Evolutionary conservation across 2,329 filamentous ascomycete species (phyloP), one percentile per base, ranked within the genome.

Genomic region (Geosmithia morbida): DNA sequence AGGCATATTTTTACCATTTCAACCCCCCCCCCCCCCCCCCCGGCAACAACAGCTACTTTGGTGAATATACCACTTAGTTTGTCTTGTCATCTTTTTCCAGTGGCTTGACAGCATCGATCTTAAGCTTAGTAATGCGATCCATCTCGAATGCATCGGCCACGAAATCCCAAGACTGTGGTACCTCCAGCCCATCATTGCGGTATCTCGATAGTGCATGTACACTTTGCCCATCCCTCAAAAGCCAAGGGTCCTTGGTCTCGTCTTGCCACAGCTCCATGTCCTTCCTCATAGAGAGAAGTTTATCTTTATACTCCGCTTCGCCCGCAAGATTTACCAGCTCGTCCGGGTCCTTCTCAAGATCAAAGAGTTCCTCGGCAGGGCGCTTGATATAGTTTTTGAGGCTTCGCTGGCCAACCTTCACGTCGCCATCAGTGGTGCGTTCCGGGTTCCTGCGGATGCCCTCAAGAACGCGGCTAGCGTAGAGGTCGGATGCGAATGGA

Each of bases 401-500:
- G 3, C 50, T 55, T 0, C 69, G 60, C n/a, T 55, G 51, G 1
- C 69, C 70, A 22, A 72, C 52, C 30, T 17, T 46, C 16, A 22
- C 37, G 17, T 39, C 30, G 7, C 26, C 43, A 3, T 42, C 41
- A 18, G 17, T n/a, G 48, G 48, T 54, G 18, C 45, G 48, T 2
- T 55, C 49, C 40, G 22, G 18, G 7, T 33, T 40, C 47, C 70
- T 69, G 1, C 70, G 64, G 29, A 71, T 63, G 0, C 60, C 67
- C 16, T 74, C 68, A 55, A 63, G 72, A 0, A 63, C 61, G 7
- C 70, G 53, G 1, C 59, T 64, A 3, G 57, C 65, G 48, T 72
- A 72, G 0, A 74, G 56, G 50, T 72, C 70, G 11, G 59, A 62
- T 0, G 67, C 63, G 45, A 74, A 69, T 1, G 69, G 66, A 49